phyloP scores from a whole-genome alignment of 2,329 filamentous ascomycete species.

The Fusarium sp. region DNA sequence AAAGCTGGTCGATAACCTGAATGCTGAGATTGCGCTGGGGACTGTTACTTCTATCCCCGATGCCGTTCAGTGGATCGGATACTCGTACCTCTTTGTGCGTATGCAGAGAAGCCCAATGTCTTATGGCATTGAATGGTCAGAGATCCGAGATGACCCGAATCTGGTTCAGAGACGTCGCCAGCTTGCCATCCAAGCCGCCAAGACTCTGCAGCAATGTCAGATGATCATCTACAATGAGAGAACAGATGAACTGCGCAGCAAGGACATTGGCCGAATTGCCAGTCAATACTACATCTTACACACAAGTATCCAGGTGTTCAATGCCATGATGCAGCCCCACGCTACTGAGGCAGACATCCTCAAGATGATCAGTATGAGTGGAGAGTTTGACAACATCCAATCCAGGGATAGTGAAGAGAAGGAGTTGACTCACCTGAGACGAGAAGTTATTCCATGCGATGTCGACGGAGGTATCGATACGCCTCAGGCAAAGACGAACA shows the following conservation, averaged over 20 bases:
- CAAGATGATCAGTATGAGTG: constrained; percentile 96
- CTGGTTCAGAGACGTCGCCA: constrained; percentile 87
- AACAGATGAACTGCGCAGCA: constrained; percentile 91
- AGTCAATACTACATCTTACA: constrained; percentile 98
- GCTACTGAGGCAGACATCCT: constrained; percentile 92
- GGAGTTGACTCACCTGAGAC: constrained; percentile 79
- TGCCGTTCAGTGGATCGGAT: constrained; percentile 96
- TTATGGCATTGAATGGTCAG: constrained; percentile 95
- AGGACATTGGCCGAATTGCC: constrained; percentile 95
- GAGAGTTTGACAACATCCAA: constrained; percentile 97
- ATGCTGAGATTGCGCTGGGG: constrained; percentile 91
- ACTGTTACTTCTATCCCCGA: constrained; percentile 95
- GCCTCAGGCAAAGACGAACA: constrained; percentile 93
- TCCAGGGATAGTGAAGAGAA: constrained; percentile 89
- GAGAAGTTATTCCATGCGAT: constrained; percentile 79
- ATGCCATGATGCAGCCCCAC: constrained; percentile 87
- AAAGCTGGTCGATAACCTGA: constrained; percentile 95
- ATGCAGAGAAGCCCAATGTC: constrained; percentile 92
- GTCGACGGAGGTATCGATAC: constrained; percentile 77
- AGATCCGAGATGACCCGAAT: constrained; percentile 87
- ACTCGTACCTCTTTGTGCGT: constrained; percentile 95
- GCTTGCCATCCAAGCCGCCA: constrained; percentile 87
- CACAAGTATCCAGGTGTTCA: constrained; percentile 95
- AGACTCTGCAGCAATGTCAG: constrained; percentile 88
- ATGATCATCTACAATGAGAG: constrained; percentile 99